A percentile compares a stretch with the other conserved stretches of the same genome.
phyloP scores from a whole-genome alignment of 148 eudicot genomes.

The Simmondsia chinensis region DNA sequence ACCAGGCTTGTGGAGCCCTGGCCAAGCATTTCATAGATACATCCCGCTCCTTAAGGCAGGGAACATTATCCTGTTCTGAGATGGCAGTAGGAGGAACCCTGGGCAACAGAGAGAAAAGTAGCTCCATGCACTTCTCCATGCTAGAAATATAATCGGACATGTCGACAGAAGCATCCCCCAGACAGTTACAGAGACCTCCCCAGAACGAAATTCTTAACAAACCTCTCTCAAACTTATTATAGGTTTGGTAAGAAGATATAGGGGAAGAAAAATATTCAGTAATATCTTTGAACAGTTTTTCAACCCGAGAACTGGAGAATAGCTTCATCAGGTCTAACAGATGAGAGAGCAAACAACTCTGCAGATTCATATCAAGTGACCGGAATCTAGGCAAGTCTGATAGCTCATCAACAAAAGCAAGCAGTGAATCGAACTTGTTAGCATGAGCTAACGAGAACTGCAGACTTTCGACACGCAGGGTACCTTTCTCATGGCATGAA shows the following conservation, averaged over 20 bases:
- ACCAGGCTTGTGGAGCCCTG: constrained; percentile 63
- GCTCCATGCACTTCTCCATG: constrained; percentile 70
- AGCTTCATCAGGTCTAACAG: constrained; percentile 44
- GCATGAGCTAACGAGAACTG: constrained; percentile 64
- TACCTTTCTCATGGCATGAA: constrained; percentile 26
- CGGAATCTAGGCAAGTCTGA: constrained; percentile 65
- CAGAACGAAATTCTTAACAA: constrained; percentile 58
- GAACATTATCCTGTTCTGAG: constrained; percentile 15
- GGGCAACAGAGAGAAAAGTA: constrained; percentile 58
- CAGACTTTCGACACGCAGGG: constrained; percentile 65
- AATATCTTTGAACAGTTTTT: constrained; percentile 60
- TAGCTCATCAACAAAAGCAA: constrained; percentile 73
- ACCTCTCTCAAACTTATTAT: constrained; percentile 30
- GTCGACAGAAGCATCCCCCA: constrained; percentile 31
- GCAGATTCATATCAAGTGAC: constrained; percentile 60
- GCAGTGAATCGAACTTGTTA: constrained; percentile 43
- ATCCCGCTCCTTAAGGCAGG: constrained; percentile 43
- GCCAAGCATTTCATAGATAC: constrained; percentile 62
- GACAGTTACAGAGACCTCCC: constrained; percentile 58
- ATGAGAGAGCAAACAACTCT: constrained; percentile 55
- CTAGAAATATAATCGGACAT: constrained; percentile 30
- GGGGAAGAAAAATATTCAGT: constrained; percentile 42
- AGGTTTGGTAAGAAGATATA: constrained; percentile 23
- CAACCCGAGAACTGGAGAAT: constrained; percentile 70
- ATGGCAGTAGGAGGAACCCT: constrained; percentile 13